Conservation (phyloP, 805 yeast species). For the Starmerella etchellsii region DNA sequence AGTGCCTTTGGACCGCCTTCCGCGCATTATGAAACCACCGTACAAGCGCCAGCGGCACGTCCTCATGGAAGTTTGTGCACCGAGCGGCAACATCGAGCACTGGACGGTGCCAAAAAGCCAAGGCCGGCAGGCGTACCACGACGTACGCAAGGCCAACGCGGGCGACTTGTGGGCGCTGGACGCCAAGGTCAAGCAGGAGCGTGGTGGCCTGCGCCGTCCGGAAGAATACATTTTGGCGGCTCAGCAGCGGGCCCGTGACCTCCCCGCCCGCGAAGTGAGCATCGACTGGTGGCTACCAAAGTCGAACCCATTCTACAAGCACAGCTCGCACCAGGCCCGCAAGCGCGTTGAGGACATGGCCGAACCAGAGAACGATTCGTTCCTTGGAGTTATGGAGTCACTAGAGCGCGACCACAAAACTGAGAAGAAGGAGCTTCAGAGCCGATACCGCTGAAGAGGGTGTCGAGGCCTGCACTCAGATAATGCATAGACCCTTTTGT, state of each 20-base stretch:
- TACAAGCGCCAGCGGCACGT: slow-evolving; percentile 73
- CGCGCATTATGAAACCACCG: slow-evolving; percentile 57
- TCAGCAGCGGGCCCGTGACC: neutral
- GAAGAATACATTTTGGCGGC: neutral
- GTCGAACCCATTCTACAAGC: slow-evolving; percentile 9
- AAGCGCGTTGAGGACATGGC: slow-evolving; percentile 3
- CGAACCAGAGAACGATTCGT: slow-evolving; percentile 5
- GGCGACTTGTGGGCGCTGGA: slow-evolving; percentile 83
- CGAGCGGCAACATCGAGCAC: slow-evolving; percentile 67
- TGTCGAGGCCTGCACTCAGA: neutral
- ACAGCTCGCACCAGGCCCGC: slow-evolving; percentile 10
- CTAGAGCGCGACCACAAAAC: slow-evolving; percentile 12
- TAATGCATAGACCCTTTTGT: neutral
- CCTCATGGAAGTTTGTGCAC: slow-evolving; percentile 60
- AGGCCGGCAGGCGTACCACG: slow-evolving; percentile 66
- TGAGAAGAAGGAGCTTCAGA: slow-evolving; percentile 8
- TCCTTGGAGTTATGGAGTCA: slow-evolving; percentile 8
- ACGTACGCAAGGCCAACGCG: slow-evolving; percentile 70
- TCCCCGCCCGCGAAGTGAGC: neutral
- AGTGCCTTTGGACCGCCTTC: slow-evolving; percentile 29
- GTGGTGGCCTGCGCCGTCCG: slow-evolving; percentile 22
- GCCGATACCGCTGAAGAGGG: slow-evolving; percentile 2
- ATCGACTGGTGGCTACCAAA: slow-evolving; percentile 12
- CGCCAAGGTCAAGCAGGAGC: slow-evolving; percentile 38
- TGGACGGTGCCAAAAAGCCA: slow-evolving; percentile 78